Conservation (phyloP, 2,329 filamentous ascomycete species). For the Exophiala sp. region DNA sequence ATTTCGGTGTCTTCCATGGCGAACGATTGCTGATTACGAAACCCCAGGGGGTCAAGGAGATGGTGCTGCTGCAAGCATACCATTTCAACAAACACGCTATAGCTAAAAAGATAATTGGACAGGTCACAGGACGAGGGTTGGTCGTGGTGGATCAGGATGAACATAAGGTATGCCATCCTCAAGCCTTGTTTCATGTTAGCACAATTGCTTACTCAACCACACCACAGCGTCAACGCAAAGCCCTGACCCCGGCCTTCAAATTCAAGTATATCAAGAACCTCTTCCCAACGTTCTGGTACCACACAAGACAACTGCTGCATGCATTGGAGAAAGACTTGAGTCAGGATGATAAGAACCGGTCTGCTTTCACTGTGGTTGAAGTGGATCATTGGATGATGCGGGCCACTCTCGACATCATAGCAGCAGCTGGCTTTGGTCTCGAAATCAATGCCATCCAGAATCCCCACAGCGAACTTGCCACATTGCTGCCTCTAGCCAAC, state of each 20-base stretch:
- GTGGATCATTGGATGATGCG: slow-evolving; percentile 57
- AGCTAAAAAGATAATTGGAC: slow-evolving; percentile 33
- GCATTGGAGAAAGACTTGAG: slow-evolving; percentile 7
- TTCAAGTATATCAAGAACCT: slow-evolving; percentile 79
- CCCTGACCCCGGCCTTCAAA: slow-evolving; percentile 74
- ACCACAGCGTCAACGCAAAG: slow-evolving; percentile 57
- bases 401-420: slow-evolving; percentile 62
- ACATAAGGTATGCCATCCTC: slow-evolving; percentile 53
- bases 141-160: slow-evolving; percentile 81
- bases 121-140: slow-evolving; percentile 38
- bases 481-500: slow-evolving; percentile 4
- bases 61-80: slow-evolving; percentile 62
- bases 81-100: slow-evolving; percentile 58
- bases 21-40: slow-evolving; percentile 57
- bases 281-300: slow-evolving; percentile 71
- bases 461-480: slow-evolving; percentile 50
- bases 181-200: no score
- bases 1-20: slow-evolving; percentile 55
- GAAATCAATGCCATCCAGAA: slow-evolving; percentile 63
- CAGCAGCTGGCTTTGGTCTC: slow-evolving; percentile 61
- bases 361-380: slow-evolving; percentile 32
- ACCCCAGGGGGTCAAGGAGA: slow-evolving; percentile 61
- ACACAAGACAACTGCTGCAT: slow-evolving; percentile 3
- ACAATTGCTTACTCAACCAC: slow-evolving; percentile 24
- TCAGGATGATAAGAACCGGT: background rate